These are phyloP conservation scores for Hippophae rhamnoides DNA, from an alignment of 306 rosid species.

Conservation along the genomic window DNA sequence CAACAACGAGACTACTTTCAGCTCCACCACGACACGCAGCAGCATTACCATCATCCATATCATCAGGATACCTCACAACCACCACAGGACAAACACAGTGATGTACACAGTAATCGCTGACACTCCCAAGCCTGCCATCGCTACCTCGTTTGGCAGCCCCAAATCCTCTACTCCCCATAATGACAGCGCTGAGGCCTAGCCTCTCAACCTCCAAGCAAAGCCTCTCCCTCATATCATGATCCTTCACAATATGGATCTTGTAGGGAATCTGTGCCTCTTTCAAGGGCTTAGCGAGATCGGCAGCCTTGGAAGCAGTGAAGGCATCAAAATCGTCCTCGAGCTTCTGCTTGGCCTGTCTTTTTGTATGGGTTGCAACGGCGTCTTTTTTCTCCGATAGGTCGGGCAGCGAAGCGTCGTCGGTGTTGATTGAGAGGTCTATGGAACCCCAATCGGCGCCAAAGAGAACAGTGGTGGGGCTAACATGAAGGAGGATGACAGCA, in stretches of 20 bases:
- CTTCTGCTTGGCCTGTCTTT: constrained; percentile 25
- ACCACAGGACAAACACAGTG: constrained; percentile 97
- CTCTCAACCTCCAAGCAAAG: constrained; percentile 87
- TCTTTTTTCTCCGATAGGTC: constrained; percentile 15
- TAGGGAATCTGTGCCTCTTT: constrained; percentile 86
- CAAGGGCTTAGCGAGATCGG: constrained; percentile 67
- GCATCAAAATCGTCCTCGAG: constrained; percentile 86
- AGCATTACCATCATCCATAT: constrained; percentile 31
- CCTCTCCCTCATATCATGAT: constrained; percentile 94
- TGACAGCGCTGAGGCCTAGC: constrained; percentile 86
- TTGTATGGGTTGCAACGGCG: constrained; percentile 11
- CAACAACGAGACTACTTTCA: constrained; percentile 6
- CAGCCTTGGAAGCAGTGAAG: constrained; percentile 64
- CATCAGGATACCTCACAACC: constrained; percentile 86
- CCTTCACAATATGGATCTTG: constrained; percentile 98
- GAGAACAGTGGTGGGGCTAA: constrained; percentile 86
- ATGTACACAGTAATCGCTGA: constrained; percentile 90
- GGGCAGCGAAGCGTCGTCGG: constrained; percentile 31
- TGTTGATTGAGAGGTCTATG: constrained; percentile 53
- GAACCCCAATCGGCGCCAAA: constrained; percentile 99
- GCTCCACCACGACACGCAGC: constrained; percentile 17
- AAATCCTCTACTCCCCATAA: constrained; percentile 96
- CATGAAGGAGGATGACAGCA: constrained; percentile 95
- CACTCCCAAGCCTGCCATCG: constrained; percentile 88
- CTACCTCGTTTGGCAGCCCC: constrained; percentile 75